Conservation (phyloP, 2,329 filamentous ascomycete genomes). For the Aquanectria penicillioides region DNA sequence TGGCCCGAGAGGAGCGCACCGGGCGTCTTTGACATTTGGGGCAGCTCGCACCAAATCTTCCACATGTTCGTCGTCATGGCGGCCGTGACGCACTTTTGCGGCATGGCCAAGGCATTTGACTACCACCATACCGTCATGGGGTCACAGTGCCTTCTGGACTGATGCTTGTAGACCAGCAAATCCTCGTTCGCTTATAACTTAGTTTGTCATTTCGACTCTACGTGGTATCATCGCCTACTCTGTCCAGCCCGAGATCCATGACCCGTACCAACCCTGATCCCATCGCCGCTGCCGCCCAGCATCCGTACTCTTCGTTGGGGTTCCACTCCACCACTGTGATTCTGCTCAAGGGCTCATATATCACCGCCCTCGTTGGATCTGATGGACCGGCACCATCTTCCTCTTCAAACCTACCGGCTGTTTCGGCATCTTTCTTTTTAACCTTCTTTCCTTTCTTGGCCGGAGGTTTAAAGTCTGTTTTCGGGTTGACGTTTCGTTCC, state of each 20-base stretch:
- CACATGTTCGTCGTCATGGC: constrained; percentile 89
- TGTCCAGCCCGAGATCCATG: constrained; percentile 70
- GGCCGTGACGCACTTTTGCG: constrained; percentile 82
- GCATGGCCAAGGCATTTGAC: constrained; percentile 86
- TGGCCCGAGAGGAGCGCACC: constrained; percentile 85
- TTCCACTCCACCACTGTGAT: constrained; percentile 75
- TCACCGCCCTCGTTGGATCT: constrained; percentile 56
- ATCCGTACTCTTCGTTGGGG: constrained; percentile 71
- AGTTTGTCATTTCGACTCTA: constrained; percentile 5
- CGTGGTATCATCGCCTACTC: constrained; percentile 30
- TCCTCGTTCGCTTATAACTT: neutral
- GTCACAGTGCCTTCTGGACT: constrained; percentile 55
- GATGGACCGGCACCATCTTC: constrained; percentile 45
- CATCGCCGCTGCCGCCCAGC: constrained; percentile 74
- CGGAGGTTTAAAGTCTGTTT: constrained; percentile 51
- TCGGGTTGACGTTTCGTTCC: constrained; percentile 60
- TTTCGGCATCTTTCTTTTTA: constrained; percentile 49
- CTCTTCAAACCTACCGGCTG: constrained; percentile 45
- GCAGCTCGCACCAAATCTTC: constrained; percentile 95
- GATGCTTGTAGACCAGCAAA: neutral
- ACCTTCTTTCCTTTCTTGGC: constrained; percentile 49
- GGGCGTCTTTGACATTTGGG: constrained; percentile 87
- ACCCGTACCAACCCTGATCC: constrained; percentile 74
- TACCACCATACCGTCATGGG: constrained; percentile 75
- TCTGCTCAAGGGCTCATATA: constrained; percentile 71